Conservation (phyloP, 768 basidiomycete species). For the Phallus indusiatus region DNA sequence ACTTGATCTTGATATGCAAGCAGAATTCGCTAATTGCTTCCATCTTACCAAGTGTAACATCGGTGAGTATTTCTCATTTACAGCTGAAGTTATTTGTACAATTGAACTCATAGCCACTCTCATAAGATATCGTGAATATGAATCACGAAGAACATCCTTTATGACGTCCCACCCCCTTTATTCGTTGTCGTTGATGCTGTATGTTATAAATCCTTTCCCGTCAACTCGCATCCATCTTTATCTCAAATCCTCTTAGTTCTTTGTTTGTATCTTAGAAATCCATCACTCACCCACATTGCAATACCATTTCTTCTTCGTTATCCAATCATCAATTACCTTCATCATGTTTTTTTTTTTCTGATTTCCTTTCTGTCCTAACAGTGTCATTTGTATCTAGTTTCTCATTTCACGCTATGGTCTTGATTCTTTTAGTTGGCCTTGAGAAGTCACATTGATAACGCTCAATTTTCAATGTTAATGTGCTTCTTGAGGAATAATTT, state of each 20-base stretch:
- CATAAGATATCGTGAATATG: not conserved
- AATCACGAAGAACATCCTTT: not conserved
- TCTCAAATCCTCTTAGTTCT: not conserved
- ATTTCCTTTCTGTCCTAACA: conserved; percentile 19
- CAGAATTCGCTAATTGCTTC: conserved; percentile 7
- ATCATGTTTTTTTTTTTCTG: conserved; percentile 12
- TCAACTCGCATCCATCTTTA: not conserved
- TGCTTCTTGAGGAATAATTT: conserved; percentile 27
- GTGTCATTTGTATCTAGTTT: conserved; percentile 12
- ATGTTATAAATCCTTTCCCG: not conserved
- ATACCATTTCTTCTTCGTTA: conserved; percentile 9
- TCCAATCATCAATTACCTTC: not conserved
- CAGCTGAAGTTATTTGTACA: not conserved
- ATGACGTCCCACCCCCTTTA: not conserved
- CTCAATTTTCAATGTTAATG: conserved; percentile 17
- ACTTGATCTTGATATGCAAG: conserved; percentile 9
- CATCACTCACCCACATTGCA: not conserved
- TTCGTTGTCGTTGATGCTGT: not conserved
- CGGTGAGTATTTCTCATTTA: not conserved
- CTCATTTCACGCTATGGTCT: conserved; percentile 8
- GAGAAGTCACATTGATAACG: conserved; percentile 2
- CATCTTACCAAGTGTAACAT: conserved; percentile 5
- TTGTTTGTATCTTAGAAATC: not conserved
- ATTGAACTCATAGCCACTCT: not conserved
- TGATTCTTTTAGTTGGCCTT: conserved; percentile 22